Evolutionary conservation across 768 basidiomycete genomes (phyloP).

Genomic region (Lactarius sp.): DNA sequence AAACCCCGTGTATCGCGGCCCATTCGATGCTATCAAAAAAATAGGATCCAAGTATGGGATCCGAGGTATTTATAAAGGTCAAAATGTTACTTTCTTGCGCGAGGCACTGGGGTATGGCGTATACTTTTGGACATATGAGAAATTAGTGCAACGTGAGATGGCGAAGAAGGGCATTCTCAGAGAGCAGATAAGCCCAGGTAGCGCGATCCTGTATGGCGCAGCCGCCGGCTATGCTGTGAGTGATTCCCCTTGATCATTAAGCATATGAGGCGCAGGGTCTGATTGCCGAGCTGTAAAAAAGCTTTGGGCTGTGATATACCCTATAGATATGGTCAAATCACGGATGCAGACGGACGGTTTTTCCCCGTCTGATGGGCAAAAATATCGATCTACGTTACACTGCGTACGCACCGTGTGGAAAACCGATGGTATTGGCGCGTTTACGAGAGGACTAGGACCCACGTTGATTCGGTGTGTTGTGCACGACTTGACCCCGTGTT

Average conservation of each 20-base stretch:
- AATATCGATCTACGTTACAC: slow-evolving; percentile 78
- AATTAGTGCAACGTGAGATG: slow-evolving; percentile 85
- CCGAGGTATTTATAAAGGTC: slow-evolving; percentile 88
- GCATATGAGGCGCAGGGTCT: slow-evolving; percentile 11
- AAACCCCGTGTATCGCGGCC: slow-evolving; percentile 75
- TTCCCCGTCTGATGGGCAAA: slow-evolving; percentile 64
- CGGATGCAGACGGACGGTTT: slow-evolving; percentile 95
- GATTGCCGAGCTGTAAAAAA: slow-evolving; percentile 30
- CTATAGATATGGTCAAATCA: slow-evolving; percentile 94
- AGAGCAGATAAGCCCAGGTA: slow-evolving; percentile 71
- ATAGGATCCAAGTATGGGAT: slow-evolving; percentile 74
- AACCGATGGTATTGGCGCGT: slow-evolving; percentile 78
- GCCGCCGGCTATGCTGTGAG: slow-evolving; percentile 83
- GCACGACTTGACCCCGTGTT: slow-evolving; percentile 11
- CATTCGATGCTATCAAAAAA: slow-evolving; percentile 83
- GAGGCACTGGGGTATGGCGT: slow-evolving; percentile 79
- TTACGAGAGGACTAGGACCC: slow-evolving; percentile 86
- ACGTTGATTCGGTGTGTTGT: slow-evolving; percentile 78
- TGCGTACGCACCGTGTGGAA: slow-evolving; percentile 80
- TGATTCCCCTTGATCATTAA: slow-evolving; percentile 14
- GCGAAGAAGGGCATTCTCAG: slow-evolving; percentile 61
- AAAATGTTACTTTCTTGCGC: slow-evolving; percentile 79
- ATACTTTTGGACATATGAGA: slow-evolving; percentile 93
- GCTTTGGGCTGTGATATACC: slow-evolving; percentile 93
- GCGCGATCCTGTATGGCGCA: slow-evolving; percentile 84